Base-by-base conservation (phyloP, 768 basidiomycete species). In the Leccinum barrowsii region DNA sequence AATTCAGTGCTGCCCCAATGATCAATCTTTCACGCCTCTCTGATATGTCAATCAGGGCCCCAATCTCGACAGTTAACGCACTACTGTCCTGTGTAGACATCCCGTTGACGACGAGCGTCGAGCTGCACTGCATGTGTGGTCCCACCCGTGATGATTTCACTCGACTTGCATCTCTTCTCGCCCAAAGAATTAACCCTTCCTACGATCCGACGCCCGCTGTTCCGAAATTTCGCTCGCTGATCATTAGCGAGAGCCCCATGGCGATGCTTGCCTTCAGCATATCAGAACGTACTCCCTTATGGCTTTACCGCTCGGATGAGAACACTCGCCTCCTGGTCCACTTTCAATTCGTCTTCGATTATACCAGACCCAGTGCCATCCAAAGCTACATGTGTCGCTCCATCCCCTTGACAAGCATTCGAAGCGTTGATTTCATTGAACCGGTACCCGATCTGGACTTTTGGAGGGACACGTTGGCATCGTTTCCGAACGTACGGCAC, bases 51-150 rank as follows among this genome's bases (percentile, higher is more conserved):
- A 22, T 61, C 37, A 17, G 7, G 12, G 60, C 40, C 32, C 54
- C 51, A 12, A n/a, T 50, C 17, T 52, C 54, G 34, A n/a, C 34
- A n/a, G 47, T 58, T 11, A 7, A 55, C 7, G 37, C 24, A 12
- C 26, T 63, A 2, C 34, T 63, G 6, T 58, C 62, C 5, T 35
- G n/a, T 19, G n/a, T 58, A 12, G 12, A 58, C n/a, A 22, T 63
- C 21, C 48, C 56, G 15, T 21, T 19, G 17, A 24, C 22, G 19
- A 40, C 53, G 3, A 21, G 24, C 4, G 15, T 58, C 17, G 7
- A 40, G 37, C 17, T 40, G 7, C 7, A 4, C n/a, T n/a, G 17
- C 17, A 3, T 2, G 0, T 3, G 17, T 40, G 8, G 37, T 8
- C 15, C 6, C 17, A 2, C 17, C 37, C 30, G 19, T 19, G 11